Evolutionary conservation across 1,284 basidiomycete genomes (phyloP), one percentile per base, ranked within the genome.

Genomic region (Pseudozyma pruni): DNA sequence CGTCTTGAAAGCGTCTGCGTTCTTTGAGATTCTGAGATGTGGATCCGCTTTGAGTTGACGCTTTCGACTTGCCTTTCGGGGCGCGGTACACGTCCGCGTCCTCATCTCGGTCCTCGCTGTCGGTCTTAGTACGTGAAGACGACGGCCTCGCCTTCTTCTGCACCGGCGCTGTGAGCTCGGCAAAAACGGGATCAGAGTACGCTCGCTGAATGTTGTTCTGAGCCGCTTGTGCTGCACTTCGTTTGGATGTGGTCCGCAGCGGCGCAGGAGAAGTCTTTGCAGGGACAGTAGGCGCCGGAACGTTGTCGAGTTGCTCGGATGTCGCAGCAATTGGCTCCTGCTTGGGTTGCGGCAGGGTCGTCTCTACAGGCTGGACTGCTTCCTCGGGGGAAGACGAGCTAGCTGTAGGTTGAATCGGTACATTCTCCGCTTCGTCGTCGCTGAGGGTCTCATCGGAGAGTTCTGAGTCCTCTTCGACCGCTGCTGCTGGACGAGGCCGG

Each of bases 221-320:
- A 16, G 62, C 62, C 4, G 55, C 62, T 19, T 45, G 45, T 11
- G 62, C 55, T 20, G 62, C 62, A 17, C 47, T 58, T 14, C 62
- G 56, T 23, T 64, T 64, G 6, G 54, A 57, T 7, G 48, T 37
- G 37, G 35, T 33, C 27, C 55, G 45, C 4, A 52, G 14, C 4
- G 37, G 37, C 32, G 55, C 23, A 3, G 19, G 19, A 13, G 38
- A 13, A 14, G 43, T 3, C 11, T 43, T 41, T 17, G 50, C 47
- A 20, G 27, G 8, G 8, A 17, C n/a, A 22, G n/a, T 19, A 11
- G 35, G 20, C 14, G 27, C 14, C 33, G 31, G 22, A 11, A 7
- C 27, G 27, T 29, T 11, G 6, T 29, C 27, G 27, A 11, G 11
- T 11, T 11, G 27, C 27, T 6, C 27, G 27, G 27, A 11, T 22